Conservation (phyloP, 2,329 filamentous ascomycete genomes). For the Nemania sp. region DNA sequence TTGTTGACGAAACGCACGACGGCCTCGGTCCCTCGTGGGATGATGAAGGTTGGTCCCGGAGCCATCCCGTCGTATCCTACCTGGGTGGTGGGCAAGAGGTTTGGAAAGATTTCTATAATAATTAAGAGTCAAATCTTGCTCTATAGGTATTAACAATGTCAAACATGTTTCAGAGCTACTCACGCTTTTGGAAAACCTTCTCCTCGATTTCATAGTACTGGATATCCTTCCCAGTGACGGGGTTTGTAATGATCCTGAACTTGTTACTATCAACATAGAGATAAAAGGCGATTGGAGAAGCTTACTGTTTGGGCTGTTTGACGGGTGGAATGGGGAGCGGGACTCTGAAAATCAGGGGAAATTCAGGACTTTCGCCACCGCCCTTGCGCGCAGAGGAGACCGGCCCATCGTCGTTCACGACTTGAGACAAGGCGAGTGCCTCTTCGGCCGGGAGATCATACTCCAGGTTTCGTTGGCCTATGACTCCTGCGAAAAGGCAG, state of each 20-base stretch:
- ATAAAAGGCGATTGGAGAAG: not conserved
- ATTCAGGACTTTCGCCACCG: slow-evolving; percentile 15
- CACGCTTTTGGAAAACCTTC: slow-evolving; percentile 29
- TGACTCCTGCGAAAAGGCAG: slow-evolving; percentile 23
- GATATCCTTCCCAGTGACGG: slow-evolving; percentile 42
- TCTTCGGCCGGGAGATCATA: slow-evolving; percentile 33
- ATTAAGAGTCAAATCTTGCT: slow-evolving; percentile 46
- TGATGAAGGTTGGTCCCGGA: slow-evolving; percentile 58
- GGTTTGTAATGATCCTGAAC: slow-evolving; percentile 42
- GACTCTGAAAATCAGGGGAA: slow-evolving; percentile 20
- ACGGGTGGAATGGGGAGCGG: slow-evolving; percentile 51
- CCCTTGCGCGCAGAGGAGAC: not conserved
- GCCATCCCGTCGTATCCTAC: slow-evolving; percentile 59
- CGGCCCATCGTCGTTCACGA: slow-evolving; percentile 30
- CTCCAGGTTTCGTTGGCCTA: slow-evolving; percentile 25
- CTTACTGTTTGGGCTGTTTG: slow-evolving; percentile 48
- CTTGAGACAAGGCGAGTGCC: slow-evolving; percentile 24
- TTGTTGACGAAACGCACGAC: slow-evolving; percentile 60
- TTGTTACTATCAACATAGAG: not conserved
- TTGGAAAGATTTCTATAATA: slow-evolving; percentile 45
- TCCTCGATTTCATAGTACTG: slow-evolving; percentile 49
- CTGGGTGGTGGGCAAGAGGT: slow-evolving; percentile 39
- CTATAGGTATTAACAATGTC: slow-evolving; percentile 28
- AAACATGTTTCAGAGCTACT: not conserved
- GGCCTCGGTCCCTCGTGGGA: slow-evolving; percentile 54